Base-by-base conservation (phyloP, 2,329 filamentous ascomycete genomes). In the Fusarium nisikadoi region DNA sequence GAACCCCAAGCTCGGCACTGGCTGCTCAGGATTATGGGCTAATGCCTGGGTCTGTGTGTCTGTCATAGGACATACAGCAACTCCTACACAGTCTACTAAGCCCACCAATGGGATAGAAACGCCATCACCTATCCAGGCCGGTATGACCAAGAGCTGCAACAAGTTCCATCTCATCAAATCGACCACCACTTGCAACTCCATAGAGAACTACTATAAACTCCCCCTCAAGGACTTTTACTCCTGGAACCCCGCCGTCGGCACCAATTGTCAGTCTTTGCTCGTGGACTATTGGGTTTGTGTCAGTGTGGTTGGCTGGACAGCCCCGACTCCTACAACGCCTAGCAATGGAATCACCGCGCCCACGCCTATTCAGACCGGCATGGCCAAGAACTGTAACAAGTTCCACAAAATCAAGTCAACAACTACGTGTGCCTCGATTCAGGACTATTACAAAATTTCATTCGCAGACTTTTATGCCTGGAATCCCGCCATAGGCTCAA, bases 381-480 rank as follows among this genome's bases (percentile, higher is more conserved):
- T 53, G 19, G 7, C n/a, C 16, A 52, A 35, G 8, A 52, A 29
- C 14, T 60, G 38, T 29, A 43, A 60, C 23, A 53, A 60, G 14
- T 60, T 60, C 13, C 38, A 60, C 9, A 6, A n/a, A 9, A 27
- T 58, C 14, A 13, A 58, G 16, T 43, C n/a, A 31, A 53, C 46
- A 3, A 52, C 36, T 4, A 60, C 23, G 3, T 60, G 46, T 11
- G 29, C 57, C 6, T 60, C 36, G 0, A 59, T 73, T 8, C 45
- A 46, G 14, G 33, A 39, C 38, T 62, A 62, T 29, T 57, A 70
- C n/a, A 55, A 60, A 16, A 62, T 73, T 17, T 52, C 57, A 8
- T 38, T 25, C 36, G 42, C 1, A 16, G 57, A 6, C 46, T 70
- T 10, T 16, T 13, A 47, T 56, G 33, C 38, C 38, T 70, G 57